Evolutionary conservation across 164 flowering plant genomes (phyloP).

Genomic region (Cinnamomum chago): DNA sequence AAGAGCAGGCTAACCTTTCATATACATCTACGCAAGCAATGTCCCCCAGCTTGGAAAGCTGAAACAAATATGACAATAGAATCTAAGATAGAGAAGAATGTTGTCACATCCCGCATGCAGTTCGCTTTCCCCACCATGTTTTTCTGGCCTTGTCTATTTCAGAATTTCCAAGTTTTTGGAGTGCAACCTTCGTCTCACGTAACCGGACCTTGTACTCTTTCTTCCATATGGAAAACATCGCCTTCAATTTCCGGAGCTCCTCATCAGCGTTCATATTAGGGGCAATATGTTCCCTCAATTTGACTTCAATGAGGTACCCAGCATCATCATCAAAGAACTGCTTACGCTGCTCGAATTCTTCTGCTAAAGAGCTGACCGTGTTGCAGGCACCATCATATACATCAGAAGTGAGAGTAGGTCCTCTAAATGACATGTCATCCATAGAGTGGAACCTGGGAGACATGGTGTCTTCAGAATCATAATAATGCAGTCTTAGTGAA

Average conservation of each 20-base stretch:
- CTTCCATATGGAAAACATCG: constrained; percentile 69
- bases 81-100: not conserved
- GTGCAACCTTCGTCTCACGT: constrained; percentile 49
- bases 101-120: constrained; percentile 15
- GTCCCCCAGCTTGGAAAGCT: not conserved
- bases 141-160: constrained; percentile 39
- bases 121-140: constrained; percentile 76
- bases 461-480: constrained; percentile 58
- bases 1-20: not conserved
- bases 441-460: constrained; percentile 57
- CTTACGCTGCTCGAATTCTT: constrained; percentile 67
- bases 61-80: not conserved
- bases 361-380: constrained; percentile 38
- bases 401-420: constrained; percentile 19
- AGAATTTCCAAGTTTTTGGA: constrained; percentile 53
- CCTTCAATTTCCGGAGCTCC: constrained; percentile 60
- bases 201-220: constrained; percentile 66
- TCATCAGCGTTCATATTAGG: constrained; percentile 36
- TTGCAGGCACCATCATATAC: constrained; percentile 28
- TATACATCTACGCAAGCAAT: not conserved
- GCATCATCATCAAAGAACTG: constrained; percentile 70
- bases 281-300: constrained; percentile 26
- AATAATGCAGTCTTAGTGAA: constrained; percentile 36
- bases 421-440: constrained; percentile 46
- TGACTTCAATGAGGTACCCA: constrained; percentile 41